A percentile compares a stretch with the other conserved stretches of the same genome.
phyloP scores from a whole-genome alignment of 257 asterid species.

The Cruciata laevipes region DNA sequence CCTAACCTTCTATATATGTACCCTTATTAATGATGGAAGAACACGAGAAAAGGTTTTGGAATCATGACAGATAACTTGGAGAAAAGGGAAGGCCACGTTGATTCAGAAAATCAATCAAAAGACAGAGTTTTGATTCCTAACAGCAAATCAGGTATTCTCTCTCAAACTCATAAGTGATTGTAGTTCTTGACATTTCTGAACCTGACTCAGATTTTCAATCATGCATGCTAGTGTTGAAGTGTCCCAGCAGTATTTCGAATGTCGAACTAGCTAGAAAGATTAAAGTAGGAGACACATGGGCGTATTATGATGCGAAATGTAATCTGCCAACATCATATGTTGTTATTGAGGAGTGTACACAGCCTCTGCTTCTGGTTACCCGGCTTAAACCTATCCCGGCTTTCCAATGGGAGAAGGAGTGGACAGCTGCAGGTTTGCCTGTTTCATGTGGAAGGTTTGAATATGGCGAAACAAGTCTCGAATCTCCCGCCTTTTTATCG shows the following conservation, averaged over 20 bases:
- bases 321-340: slow-evolving; percentile 61
- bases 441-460: slow-evolving; percentile 53
- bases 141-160: too few relatives aligned
- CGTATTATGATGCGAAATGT: slow-evolving; percentile 39
- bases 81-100: too few relatives aligned
- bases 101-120: too few relatives aligned
- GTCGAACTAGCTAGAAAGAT: slow-evolving; percentile 26
- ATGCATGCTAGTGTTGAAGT: too few relatives aligned
- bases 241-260: background rate
- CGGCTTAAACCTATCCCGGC: background rate
- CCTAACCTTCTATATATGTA: too few relatives aligned
- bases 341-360: slow-evolving; percentile 7
- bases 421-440: slow-evolving; percentile 41
- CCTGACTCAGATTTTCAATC: background rate
- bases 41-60: too few relatives aligned
- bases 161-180: background rate
- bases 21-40: too few relatives aligned
- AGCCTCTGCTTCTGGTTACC: background rate
- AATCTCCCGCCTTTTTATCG: slow-evolving; percentile 31
- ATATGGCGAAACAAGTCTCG: slow-evolving; percentile 17
- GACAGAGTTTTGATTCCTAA: too few relatives aligned
- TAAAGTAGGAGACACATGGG: slow-evolving; percentile 52
- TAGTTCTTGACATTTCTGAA: background rate
- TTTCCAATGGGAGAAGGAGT: slow-evolving; percentile 7
- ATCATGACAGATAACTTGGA: too few relatives aligned